Evolutionary conservation across 1,139 yeast genomes (phyloP), one percentile per base, ranked within the genome.

Genomic region (Sugiyamaella xylanicola): DNA sequence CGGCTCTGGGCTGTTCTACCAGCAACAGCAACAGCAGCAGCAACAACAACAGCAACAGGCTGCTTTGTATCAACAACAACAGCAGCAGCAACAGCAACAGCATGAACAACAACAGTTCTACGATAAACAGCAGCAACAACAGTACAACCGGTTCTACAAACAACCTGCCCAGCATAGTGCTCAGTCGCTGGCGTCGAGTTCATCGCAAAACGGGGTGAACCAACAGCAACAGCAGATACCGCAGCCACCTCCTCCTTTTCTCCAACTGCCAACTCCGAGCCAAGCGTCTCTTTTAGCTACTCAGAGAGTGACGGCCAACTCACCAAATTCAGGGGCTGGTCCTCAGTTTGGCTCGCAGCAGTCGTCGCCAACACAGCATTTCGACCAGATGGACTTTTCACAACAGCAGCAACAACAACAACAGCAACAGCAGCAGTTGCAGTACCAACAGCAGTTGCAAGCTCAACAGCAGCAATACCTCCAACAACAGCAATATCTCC

Each of bases 221-320:
- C 55, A 43, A 22, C 57, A 42, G 36, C 29, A 25, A 9, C 29
- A 25, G 9, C 29, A 25, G 29, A 25, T 25, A 5, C 29, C 29
- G 9, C 54, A 51, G 51, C 54, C 40, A 15, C 55, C 50, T 40
- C 56, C 63, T 15, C 64, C 67, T 4, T 61, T 59, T 45, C 57
- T 65, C 29, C 69, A 65, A 52, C 49, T 65, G 55, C 68, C 68
- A 7, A 56, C 65, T 19, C 66, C 68, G 13, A 59, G 65, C 36
- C 68, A 64, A 51, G 61, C 66, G 13, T 62, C 66, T 16, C 58
- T 63, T 32, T 41, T 61, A 48, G 60, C 64, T 2, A 60, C 57
- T 40, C 65, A 63, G 57, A 48, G 64, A 36, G 59, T 60, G 20
- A 59, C 59, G 8, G 58, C 53, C 43, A 60, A 56, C 56, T 15